Evolutionary conservation across 805 yeast genomes (phyloP).

Genomic region (Lachancea fermentati): DNA sequence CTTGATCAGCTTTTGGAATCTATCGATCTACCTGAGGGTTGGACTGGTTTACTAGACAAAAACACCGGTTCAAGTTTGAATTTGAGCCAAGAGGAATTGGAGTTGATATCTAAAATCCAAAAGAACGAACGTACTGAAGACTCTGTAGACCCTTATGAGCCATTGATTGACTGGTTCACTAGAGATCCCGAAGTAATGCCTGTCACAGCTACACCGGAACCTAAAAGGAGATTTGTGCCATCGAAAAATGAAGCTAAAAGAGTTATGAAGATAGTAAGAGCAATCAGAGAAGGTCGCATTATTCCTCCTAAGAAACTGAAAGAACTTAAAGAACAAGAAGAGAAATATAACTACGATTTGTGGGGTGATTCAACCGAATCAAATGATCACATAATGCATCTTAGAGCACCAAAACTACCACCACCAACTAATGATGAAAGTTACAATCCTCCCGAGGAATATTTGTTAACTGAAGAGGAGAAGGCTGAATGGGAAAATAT

Average conservation of each 20-base stretch:
- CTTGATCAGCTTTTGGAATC: conserved; percentile 82
- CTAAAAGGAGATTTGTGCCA: conserved; percentile 93
- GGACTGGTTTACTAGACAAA: conserved; percentile 95
- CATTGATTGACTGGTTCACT: conserved; percentile 94
- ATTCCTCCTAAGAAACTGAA: conserved; percentile 61
- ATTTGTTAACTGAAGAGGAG: conserved; percentile 76
- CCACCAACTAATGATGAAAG: conserved; percentile 97
- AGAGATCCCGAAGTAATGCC: conserved; percentile 84
- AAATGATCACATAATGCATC: conserved; percentile 76
- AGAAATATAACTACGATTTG: conserved; percentile 61
- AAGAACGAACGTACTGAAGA: conserved; percentile 80
- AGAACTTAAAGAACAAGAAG: conserved; percentile 44
- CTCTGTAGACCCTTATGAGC: conserved; percentile 80
- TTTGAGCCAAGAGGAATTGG: conserved; percentile 80
- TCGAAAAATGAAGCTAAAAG: conserved; percentile 95
- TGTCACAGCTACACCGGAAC: conserved; percentile 89
- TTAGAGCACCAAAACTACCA: conserved; percentile 90
- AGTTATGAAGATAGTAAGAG: conserved; percentile 92
- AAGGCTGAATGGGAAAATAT: conserved; percentile 58
- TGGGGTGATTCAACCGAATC: conserved; percentile 71
- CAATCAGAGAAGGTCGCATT: conserved; percentile 94
- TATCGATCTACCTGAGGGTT: conserved; percentile 94
- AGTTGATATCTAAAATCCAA: conserved; percentile 80
- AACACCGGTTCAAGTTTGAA: conserved; percentile 82
- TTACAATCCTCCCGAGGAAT: conserved; percentile 97